Conservation (phyloP, 257 asterid genomes). For the Solanum ossicruentum region DNA sequence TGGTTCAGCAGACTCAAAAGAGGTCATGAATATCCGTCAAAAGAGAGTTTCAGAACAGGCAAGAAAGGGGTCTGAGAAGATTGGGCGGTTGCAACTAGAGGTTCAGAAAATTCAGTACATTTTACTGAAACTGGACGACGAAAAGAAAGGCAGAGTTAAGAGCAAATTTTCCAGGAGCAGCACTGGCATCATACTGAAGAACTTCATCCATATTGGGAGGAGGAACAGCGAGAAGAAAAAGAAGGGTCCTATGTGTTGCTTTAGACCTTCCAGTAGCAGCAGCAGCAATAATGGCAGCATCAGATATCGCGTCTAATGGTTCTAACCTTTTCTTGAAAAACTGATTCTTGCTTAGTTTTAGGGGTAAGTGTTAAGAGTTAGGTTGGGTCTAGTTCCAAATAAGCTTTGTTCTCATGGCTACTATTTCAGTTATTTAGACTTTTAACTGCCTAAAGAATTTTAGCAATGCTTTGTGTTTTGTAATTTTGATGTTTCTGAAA, state of each 20-base stretch:
- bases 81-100: conserved; percentile 49
- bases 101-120: conserved; percentile 60
- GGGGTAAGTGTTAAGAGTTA: conserved; percentile 13
- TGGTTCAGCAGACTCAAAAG: conserved; percentile 37
- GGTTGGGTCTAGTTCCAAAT: conserved; percentile 30
- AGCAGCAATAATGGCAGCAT: not conserved
- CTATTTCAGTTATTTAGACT: not conserved
- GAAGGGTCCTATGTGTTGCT: conserved; percentile 65
- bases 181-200: conserved; percentile 50
- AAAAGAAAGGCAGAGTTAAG: conserved; percentile 41
- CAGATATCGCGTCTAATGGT: not conserved
- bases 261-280: conserved; percentile 40
- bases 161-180: conserved; percentile 41
- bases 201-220: conserved; percentile 53
- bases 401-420: conserved; percentile 8
- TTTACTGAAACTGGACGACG: conserved; percentile 57
- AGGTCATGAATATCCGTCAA: conserved; percentile 35
- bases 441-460: not conserved
- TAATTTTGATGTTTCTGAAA: not conserved
- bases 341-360: conserved; percentile 13
- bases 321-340: not conserved
- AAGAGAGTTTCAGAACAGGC: conserved; percentile 60
- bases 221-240: conserved; percentile 30
- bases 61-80: conserved; percentile 58
- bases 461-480: not conserved